These are phyloP conservation scores for Fagus sylvatica DNA, from an alignment of 306 rosid genomes.

Conservation along the genomic window DNA sequence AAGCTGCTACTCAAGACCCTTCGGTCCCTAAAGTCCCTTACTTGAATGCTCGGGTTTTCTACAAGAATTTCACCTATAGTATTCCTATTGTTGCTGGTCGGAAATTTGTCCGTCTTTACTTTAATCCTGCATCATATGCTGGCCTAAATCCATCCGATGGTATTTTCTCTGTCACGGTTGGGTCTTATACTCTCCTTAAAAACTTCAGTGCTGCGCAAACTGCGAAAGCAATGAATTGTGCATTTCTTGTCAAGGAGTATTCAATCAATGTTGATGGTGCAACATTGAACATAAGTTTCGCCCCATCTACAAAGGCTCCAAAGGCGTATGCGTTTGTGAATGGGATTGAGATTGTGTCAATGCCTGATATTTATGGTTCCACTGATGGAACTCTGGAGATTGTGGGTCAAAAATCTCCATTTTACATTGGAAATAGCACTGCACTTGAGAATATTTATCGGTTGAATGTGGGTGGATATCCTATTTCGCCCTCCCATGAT, in stretches of 20 bases:
- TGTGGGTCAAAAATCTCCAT: slow-evolving; percentile 41
- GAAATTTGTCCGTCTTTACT: slow-evolving; percentile 71
- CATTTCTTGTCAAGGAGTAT: slow-evolving; percentile 59
- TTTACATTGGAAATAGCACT: slow-evolving; percentile 52
- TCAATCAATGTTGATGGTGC: slow-evolving; percentile 58
- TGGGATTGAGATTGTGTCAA: slow-evolving; percentile 88
- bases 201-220: slow-evolving; percentile 78
- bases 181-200: slow-evolving; percentile 59
- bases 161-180: slow-evolving; percentile 49
- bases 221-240: slow-evolving; percentile 58
- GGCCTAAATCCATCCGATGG: slow-evolving; percentile 57
- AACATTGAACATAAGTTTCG: slow-evolving; percentile 60
- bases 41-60: slow-evolving; percentile 71
- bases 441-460: slow-evolving; percentile 75
- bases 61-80: slow-evolving; percentile 53
- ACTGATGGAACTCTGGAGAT: slow-evolving; percentile 36
- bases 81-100: slow-evolving; percentile 79
- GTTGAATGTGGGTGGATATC: slow-evolving; percentile 85
- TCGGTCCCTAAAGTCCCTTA: slow-evolving; percentile 64
- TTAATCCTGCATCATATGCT: slow-evolving; percentile 67
- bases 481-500: slow-evolving; percentile 71
- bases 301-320: slow-evolving; percentile 55
- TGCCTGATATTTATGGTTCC: slow-evolving; percentile 72
- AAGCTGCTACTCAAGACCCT: slow-evolving; percentile 69
- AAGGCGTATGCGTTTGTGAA: slow-evolving; percentile 82